These are phyloP conservation scores for Vicia villosa DNA, from an alignment of 306 rosid genomes.

Conservation along the genomic window DNA sequence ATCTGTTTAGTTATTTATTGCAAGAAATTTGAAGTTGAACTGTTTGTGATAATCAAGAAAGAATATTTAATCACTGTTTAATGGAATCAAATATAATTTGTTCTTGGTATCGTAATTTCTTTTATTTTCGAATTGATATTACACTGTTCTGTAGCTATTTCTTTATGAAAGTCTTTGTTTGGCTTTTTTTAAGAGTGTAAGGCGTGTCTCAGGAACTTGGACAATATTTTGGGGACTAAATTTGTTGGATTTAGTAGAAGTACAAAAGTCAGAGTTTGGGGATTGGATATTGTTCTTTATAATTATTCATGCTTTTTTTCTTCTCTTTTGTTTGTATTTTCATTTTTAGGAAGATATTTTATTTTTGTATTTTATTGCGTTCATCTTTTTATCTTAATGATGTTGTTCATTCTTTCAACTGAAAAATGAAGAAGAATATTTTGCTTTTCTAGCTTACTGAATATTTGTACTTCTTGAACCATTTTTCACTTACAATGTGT, in stretches of 20 bases:
- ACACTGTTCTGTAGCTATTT: neutral
- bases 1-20: conserved; percentile 21
- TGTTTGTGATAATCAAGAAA: neutral
- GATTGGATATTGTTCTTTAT: too few species aligned
- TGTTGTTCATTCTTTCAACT: neutral
- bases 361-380: neutral
- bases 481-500: conserved; percentile 1
- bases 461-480: conserved; percentile 1
- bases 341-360: neutral
- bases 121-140: conserved; percentile 5
- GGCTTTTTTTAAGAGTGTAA: neutral
- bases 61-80: neutral
- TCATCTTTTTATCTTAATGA: neutral
- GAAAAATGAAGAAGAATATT: neutral
- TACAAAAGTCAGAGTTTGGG: neutral
- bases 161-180: conserved; percentile 18
- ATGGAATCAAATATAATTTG: conserved; percentile 1
- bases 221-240: conserved; percentile 2
- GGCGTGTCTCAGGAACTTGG: neutral
- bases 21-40: conserved; percentile 7
- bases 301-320: too few species aligned
- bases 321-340: conserved; percentile 1
- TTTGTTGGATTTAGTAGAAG: conserved; percentile 11
- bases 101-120: neutral
- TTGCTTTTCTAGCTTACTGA: neutral